Conservation (phyloP, 305 asterid genomes). For the Rubia peregrina region DNA sequence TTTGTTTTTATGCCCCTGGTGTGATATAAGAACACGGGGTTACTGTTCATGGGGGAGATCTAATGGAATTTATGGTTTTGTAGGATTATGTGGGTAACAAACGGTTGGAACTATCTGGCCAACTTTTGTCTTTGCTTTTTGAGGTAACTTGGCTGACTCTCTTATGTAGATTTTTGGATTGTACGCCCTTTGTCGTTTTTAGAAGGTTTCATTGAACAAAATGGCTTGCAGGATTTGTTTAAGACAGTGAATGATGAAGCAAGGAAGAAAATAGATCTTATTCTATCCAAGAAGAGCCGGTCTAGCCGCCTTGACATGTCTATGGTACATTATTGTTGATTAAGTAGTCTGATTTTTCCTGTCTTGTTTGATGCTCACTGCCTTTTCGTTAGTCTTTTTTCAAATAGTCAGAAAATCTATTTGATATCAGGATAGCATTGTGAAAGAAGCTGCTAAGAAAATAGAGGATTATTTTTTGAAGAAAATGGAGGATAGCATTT, state of each 20-base stretch:
- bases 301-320: constrained; percentile 54
- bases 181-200: not conserved
- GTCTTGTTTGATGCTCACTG: not conserved
- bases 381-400: constrained; percentile 2
- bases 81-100: constrained; percentile 97
- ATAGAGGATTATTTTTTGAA: not conserved
- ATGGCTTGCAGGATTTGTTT: constrained; percentile 64
- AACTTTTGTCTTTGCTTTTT: constrained; percentile 73
- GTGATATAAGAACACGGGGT: not conserved
- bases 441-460: not conserved
- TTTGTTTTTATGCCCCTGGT: not conserved
- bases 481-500: no score
- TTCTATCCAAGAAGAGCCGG: constrained; percentile 40
- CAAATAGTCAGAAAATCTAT: not conserved
- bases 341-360: constrained; percentile 1
- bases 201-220: constrained; percentile 11
- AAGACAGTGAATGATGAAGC: constrained; percentile 78
- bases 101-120: constrained; percentile 92
- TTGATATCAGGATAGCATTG: not conserved
- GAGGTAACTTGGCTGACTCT: constrained; percentile 49
- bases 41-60: constrained; percentile 1
- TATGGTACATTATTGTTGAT: constrained; percentile 40
- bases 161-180: constrained; percentile 6
- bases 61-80: constrained; percentile 1
- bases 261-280: constrained; percentile 31